Percentiles rank a stretch among this genome's conserved stretches.
These are phyloP conservation scores for Scheffersomyces stipitis DNA, from an alignment of 805 yeast genomes.

Conservation along the genomic window DNA sequence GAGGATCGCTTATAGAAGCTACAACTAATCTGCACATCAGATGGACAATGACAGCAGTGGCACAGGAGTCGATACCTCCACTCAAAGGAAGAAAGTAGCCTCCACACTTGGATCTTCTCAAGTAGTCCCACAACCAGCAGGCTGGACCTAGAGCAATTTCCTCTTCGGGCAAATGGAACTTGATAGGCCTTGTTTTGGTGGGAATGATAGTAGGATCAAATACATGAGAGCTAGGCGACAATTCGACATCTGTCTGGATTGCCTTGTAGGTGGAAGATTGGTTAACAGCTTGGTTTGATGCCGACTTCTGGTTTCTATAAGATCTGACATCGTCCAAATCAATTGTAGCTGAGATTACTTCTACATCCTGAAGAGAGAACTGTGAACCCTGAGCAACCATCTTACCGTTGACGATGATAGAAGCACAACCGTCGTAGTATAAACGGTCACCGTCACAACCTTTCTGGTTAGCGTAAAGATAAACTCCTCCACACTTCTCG, in stretches of 20 bases:
- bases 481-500: constrained; percentile 93
- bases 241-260: constrained; percentile 60
- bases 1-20: constrained; percentile 57
- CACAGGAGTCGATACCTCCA: constrained; percentile 98
- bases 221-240: constrained; percentile 58
- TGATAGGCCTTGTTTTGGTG: constrained; percentile 47
- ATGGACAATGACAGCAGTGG: constrained; percentile 91
- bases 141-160: constrained; percentile 99
- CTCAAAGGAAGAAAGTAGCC: constrained; percentile 92
- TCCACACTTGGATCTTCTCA: constrained; percentile 84
- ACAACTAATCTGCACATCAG: constrained; percentile 91
- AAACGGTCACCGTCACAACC: constrained; percentile 98
- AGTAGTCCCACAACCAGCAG: constrained; percentile 98
- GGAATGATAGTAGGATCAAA: constrained; percentile 68
- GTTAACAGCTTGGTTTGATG: constrained; percentile 67
- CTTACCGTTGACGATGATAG: constrained; percentile 88
- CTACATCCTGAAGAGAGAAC: constrained; percentile 87
- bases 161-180: constrained; percentile 83
- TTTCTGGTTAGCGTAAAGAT: constrained; percentile 88
- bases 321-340: constrained; percentile 89
- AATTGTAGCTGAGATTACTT: constrained; percentile 92
- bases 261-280: constrained; percentile 49
- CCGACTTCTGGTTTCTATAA: constrained; percentile 73
- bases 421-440: constrained; percentile 96
- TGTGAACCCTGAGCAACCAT: constrained; percentile 93